These are phyloP conservation scores for Nicotiana undulata DNA, from an alignment of 257 asterid genomes.

Conservation along the genomic window DNA sequence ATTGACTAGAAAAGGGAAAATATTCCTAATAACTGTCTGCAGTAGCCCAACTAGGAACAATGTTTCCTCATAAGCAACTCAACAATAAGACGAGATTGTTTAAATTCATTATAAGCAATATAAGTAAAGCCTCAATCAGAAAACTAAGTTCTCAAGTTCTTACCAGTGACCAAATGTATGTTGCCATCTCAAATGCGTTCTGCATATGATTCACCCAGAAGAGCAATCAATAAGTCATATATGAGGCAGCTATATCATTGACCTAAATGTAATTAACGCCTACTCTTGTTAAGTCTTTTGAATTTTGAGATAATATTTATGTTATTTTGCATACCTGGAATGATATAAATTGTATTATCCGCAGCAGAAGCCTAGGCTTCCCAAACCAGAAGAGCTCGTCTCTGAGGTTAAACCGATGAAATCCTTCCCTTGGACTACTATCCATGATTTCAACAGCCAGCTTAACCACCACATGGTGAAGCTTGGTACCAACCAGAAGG, in stretches of 20 bases:
- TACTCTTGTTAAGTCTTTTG: background rate
- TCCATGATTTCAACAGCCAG: conserved; percentile 80
- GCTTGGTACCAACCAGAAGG: conserved; percentile 80
- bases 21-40: too few relatives aligned
- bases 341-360: conserved; percentile 69
- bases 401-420: conserved; percentile 60
- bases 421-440: conserved; percentile 45
- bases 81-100: too few relatives aligned
- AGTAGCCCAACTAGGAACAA: too few relatives aligned
- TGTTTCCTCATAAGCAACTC: too few relatives aligned
- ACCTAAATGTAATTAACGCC: background rate
- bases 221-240: background rate
- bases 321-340: conserved; percentile 52
- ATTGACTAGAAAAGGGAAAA: background rate
- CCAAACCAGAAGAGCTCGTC: conserved; percentile 98
- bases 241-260: background rate
- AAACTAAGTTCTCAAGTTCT: conserved; percentile 14
- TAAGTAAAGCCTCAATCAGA: background rate
- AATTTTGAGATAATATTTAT: background rate
- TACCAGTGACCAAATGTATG: conserved; percentile 83
- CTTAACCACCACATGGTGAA: conserved; percentile 76
- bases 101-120: background rate
- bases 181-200: conserved; percentile 91
- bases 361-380: conserved; percentile 68
- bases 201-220: conserved; percentile 31